Conservation (phyloP, 2,329 filamentous ascomycete genomes). For the Zarea fungicola region DNA sequence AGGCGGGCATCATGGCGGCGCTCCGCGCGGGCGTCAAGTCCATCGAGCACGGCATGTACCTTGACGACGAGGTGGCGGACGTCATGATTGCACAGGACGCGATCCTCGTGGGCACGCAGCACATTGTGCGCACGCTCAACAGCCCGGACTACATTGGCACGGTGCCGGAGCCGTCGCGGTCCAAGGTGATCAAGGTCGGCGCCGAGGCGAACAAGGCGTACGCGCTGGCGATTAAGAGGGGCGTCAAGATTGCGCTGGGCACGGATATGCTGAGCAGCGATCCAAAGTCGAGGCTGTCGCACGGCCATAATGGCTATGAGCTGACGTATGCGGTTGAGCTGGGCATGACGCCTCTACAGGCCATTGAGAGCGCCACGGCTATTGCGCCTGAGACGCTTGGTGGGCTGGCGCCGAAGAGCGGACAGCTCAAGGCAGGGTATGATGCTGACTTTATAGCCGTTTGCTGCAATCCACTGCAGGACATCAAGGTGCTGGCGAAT, state of each 20-base stretch:
- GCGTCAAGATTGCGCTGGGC: constrained; percentile 42
- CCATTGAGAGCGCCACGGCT: constrained; percentile 45
- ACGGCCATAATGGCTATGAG: constrained; percentile 41
- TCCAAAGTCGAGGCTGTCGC: constrained; percentile 24
- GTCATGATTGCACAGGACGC: constrained; percentile 41
- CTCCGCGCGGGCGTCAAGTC: constrained; percentile 38
- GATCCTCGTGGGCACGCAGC: constrained; percentile 39
- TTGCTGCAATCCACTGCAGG: constrained; percentile 35
- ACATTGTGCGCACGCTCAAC: constrained; percentile 35
- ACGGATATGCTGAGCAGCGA: constrained; percentile 39
- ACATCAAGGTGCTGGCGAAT: constrained; percentile 36
- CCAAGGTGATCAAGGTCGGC: constrained; percentile 34
- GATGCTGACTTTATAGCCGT: constrained; percentile 46
- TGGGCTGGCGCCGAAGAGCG: constrained; percentile 36
- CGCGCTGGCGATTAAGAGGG: constrained; percentile 34
- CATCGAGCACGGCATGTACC: constrained; percentile 44
- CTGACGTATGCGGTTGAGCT: constrained; percentile 40
- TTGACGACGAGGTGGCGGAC: constrained; percentile 39
- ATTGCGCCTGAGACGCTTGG: constrained; percentile 41
- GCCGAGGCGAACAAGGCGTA: constrained; percentile 34
- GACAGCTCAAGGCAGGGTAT: constrained; percentile 39
- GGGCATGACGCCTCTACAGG: constrained; percentile 42
- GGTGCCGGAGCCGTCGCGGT: constrained; percentile 27
- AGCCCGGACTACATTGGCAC: constrained; percentile 23
- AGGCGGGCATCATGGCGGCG: constrained; percentile 41